phyloP scores from a whole-genome alignment of 2,329 filamentous ascomycete genomes.

The Apiospora malaysiana region DNA sequence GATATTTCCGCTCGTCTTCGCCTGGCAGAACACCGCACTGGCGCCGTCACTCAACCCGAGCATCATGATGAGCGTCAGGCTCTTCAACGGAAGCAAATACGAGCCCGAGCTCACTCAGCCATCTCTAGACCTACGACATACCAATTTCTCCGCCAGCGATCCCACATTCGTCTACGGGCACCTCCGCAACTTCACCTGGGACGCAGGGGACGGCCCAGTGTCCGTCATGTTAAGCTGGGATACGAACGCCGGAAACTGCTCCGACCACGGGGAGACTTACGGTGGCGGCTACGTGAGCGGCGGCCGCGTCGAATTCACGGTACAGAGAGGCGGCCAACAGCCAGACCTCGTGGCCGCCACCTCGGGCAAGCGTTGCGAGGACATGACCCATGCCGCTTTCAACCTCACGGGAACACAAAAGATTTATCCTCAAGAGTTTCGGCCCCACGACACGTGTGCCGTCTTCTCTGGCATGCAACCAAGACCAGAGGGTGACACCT shows the following conservation, averaged over 20 bases:
- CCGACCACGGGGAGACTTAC: not conserved
- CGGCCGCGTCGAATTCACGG: not conserved
- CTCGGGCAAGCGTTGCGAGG: not conserved
- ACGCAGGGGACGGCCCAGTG: not conserved
- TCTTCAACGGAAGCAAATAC: slow-evolving; percentile 20
- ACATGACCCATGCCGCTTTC: not conserved
- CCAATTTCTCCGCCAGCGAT: not conserved
- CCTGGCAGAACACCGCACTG: slow-evolving; percentile 30
- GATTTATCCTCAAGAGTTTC: not conserved
- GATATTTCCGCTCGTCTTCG: slow-evolving; percentile 36
- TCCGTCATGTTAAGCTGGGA: not conserved
- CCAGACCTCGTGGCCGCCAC: not conserved
- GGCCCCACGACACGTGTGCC: not conserved
- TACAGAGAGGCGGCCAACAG: not conserved
- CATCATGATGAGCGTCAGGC: not conserved
- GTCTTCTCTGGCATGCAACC: not conserved
- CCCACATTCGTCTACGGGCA: not conserved
- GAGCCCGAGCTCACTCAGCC: not conserved
- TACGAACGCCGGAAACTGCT: slow-evolving; percentile 22
- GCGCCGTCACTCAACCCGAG: slow-evolving; percentile 23
- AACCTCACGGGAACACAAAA: not conserved
- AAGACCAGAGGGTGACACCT: not conserved
- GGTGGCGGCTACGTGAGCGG: not conserved
- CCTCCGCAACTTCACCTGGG: not conserved
- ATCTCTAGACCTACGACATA: not conserved